Percentiles rank a stretch among this genome's conserved stretches.
These are phyloP conservation scores for Phialocephala sp. DNA, from an alignment of 2,329 filamentous ascomycete species.

Conservation along the genomic window DNA sequence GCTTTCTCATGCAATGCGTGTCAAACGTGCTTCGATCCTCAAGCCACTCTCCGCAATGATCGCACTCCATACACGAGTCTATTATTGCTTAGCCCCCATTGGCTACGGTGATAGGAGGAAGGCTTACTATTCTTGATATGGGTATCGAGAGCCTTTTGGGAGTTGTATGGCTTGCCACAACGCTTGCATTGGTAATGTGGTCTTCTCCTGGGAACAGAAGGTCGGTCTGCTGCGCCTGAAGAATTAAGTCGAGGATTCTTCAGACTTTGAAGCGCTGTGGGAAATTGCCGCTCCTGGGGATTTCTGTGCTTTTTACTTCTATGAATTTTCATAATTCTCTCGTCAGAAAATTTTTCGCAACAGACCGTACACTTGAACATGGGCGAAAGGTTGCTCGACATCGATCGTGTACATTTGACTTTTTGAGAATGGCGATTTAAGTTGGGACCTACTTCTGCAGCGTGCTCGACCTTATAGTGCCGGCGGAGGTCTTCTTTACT, in stretches of 20 bases:
- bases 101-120: background rate
- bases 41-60: background rate
- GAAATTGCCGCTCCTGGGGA: too few species aligned
- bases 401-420: too few species aligned
- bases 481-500: background rate
- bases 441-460: background rate
- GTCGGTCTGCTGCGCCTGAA: background rate
- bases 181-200: background rate
- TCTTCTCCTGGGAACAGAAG: background rate
- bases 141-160: background rate
- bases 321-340: too few species aligned
- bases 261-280: too few species aligned
- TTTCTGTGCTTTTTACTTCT: too few species aligned
- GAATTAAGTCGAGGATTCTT: background rate
- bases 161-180: background rate
- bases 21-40: background rate
- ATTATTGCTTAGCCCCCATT: background rate
- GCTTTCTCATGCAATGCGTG: background rate
- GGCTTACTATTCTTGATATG: background rate
- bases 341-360: too few species aligned
- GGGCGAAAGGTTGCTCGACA: too few species aligned
- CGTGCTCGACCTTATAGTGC: background rate
- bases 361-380: too few species aligned
- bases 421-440: too few species aligned
- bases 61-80: background rate